Base-by-base conservation (phyloP, 2,329 filamentous ascomycete genomes). In the Clonostachys solani region DNA sequence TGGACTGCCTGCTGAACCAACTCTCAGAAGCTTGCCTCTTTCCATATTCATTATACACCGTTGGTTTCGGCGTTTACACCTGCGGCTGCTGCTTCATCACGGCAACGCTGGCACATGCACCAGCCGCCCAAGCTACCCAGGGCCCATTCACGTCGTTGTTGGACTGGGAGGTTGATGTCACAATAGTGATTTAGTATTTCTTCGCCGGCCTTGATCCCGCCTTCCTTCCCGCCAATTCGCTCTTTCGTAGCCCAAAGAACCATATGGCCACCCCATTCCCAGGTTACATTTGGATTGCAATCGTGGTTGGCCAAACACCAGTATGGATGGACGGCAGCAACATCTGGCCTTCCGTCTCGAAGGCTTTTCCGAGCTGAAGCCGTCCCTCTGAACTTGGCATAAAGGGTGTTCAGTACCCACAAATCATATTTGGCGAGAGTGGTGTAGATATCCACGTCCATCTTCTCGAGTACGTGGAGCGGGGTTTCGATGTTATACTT, bases 261-360 rank as follows among this genome's bases (percentile, higher is more conserved):
- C 78, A 94, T 92, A 45, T 78, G 78, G 1, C 87, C 88, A 29
- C 86, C 84, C 89, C 92, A 96, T 59, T 95, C 89, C 94, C 94
- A 99, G 5, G 81, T 81, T 37, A 97, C 91, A 64, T 96, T 96
- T 9, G 94, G 94, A 61, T 96, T 84, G 67, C 94, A 99, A 63
- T 91, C 90, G 64, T 99, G 94, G 60, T 99, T 99, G 29, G 92
- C 92, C 33, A 97, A 75, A 67, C 92, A 97, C 91, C 94, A 99
- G 56, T 95, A 83, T 3, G 92, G 91, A 68, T 97, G 92, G 29
- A 97, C 92, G 29, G 92, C 92, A 29, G 89, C 90, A 5, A 96
- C 87, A 58, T 97, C 94, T 0, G 94, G 92, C 10, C 89, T 82
- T 4, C 91, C 89, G 52, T 92, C 88, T 56, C 80, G 80, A 0